These are phyloP conservation scores for Xanthoceras sorbifolium DNA, from an alignment of 345 rosid genomes.

Conservation along the genomic window DNA sequence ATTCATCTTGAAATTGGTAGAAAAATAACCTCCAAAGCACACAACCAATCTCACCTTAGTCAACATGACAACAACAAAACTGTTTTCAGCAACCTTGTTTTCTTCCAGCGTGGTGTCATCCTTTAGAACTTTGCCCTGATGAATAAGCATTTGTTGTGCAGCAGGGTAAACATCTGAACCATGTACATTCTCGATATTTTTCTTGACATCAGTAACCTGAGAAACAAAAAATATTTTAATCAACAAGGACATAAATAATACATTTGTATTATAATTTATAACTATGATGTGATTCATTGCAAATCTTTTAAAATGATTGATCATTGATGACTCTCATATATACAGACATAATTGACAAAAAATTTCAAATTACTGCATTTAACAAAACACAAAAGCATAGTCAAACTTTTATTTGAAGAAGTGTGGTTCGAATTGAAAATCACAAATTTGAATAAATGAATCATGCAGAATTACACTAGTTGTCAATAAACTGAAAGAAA, in stretches of 20 bases:
- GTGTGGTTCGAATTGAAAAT: not conserved
- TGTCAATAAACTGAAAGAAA: not conserved
- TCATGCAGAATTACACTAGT: not conserved
- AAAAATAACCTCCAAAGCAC: not conserved
- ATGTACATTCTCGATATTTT: constrained; percentile 44
- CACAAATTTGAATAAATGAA: not conserved
- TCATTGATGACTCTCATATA: not conserved
- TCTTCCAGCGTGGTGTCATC: constrained; percentile 53
- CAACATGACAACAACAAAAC: constrained; percentile 56
- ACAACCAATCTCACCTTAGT: constrained; percentile 35
- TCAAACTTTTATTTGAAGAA: not conserved
- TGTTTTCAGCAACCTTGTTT: constrained; percentile 55
- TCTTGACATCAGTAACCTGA: constrained; percentile 55
- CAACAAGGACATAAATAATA: not conserved
- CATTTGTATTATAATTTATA: too few species aligned
- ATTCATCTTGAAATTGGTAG: not conserved
- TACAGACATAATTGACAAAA: not conserved
- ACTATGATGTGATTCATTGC: not conserved
- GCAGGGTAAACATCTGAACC: constrained; percentile 50
- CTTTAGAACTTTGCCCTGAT: constrained; percentile 60
- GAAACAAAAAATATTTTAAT: not conserved
- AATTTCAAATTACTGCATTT: not conserved
- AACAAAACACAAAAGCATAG: not conserved
- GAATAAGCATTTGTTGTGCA: constrained; percentile 51
- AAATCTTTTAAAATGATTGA: not conserved